phyloP scores from a whole-genome alignment of 176 grass and related monocot genomes.

The Pharus latifolius region DNA sequence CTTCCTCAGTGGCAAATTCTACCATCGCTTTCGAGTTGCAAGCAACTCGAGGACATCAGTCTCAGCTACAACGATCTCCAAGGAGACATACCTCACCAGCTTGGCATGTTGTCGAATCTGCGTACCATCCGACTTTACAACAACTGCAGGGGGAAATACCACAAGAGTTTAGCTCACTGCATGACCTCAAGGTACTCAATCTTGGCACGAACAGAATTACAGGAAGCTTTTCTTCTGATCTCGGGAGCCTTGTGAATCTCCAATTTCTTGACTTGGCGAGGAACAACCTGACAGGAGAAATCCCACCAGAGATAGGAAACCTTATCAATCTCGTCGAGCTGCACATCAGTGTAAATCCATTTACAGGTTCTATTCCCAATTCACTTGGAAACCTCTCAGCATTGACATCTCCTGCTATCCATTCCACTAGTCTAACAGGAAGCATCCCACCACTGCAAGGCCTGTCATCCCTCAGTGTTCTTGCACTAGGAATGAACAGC shows the following conservation, averaged over 20 bases:
- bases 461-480: background rate
- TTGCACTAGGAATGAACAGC: background rate
- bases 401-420: background rate
- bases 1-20: background rate
- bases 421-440: background rate
- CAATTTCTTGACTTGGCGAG: rapidly evolving
- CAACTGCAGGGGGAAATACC: background rate
- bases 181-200: background rate
- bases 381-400: slow-evolving; percentile 13
- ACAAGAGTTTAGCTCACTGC: background rate
- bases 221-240: background rate
- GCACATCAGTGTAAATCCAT: background rate
- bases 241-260: background rate
- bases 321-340: background rate
- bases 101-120: background rate
- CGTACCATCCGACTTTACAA: background rate
- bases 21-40: background rate
- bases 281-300: slow-evolving; percentile 10
- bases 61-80: background rate
- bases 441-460: background rate
- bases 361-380: background rate
- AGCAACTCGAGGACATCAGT: background rate
- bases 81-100: background rate
- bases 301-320: background rate
- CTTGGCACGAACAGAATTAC: background rate